Evolutionary conservation across 2,329 filamentous ascomycete genomes (phyloP).

Genomic region (Hymenoscyphus occultus): DNA sequence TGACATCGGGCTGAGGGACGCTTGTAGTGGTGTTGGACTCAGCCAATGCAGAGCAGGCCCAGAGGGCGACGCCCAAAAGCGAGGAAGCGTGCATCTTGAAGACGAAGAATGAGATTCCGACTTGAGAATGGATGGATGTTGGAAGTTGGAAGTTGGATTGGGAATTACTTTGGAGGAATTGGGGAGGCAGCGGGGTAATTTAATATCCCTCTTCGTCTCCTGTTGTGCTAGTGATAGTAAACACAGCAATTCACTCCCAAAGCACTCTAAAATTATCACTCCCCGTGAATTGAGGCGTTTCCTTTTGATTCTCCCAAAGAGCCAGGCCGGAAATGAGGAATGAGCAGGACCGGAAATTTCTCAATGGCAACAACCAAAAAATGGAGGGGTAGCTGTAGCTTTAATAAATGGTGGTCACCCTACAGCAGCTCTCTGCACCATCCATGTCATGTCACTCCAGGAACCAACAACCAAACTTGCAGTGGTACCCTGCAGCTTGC

Average conservation of each 20-base stretch:
- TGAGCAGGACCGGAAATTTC: background rate
- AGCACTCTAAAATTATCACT: background rate
- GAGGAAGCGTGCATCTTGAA: constrained; percentile 24
- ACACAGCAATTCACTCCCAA: background rate
- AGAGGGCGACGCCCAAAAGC: constrained; percentile 19
- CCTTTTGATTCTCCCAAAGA: background rate
- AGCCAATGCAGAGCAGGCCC: constrained; percentile 13
- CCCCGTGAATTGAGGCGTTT: background rate
- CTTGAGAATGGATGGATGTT: background rate
- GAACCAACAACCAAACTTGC: background rate
- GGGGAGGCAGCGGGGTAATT: background rate
- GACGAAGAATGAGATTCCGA: background rate
- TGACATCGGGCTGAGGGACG: constrained; percentile 44
- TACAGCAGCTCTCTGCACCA: background rate
- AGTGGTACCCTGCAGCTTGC: background rate
- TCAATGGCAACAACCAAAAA: background rate
- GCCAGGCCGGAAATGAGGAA: background rate
- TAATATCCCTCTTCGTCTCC: background rate
- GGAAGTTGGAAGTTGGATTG: background rate
- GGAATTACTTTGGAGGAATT: background rate
- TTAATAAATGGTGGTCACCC: constrained; percentile 11
- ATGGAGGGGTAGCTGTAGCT: constrained; percentile 22
- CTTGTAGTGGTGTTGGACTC: constrained; percentile 28
- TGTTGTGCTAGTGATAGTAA: background rate
- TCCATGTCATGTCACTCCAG: constrained; percentile 9